Evolutionary conservation across 169 alveolate species (phyloP).

Genomic region (Eimeria brunetti): DNA sequence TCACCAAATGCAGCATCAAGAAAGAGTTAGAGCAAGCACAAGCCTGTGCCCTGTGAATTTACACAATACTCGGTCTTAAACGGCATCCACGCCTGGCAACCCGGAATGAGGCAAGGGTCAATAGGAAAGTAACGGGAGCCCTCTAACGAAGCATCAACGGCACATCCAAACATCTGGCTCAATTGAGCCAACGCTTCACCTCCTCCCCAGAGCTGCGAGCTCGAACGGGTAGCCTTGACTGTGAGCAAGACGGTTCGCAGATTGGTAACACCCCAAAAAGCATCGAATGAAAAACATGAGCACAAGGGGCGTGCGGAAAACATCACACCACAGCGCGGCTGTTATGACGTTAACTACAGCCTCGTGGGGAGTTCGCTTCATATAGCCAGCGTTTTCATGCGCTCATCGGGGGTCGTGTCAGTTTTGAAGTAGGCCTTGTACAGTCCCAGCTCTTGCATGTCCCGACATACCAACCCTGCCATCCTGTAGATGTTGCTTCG

Average conservation of each 20-base stretch:
- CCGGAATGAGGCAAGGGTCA: neutral
- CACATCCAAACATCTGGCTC: neutral
- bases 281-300: neutral
- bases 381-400: neutral
- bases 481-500: neutral
- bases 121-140: neutral
- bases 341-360: neutral
- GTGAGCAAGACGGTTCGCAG: neutral
- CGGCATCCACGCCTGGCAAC: neutral
- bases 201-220: neutral
- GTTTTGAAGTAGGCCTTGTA: neutral
- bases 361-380: neutral
- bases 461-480: neutral
- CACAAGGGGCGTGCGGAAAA: neutral
- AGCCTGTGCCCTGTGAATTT: neutral
- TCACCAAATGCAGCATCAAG: neutral
- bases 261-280: neutral
- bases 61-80: neutral
- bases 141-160: neutral
- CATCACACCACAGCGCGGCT: neutral
- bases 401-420: constrained; percentile 10
- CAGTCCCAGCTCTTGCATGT: neutral
- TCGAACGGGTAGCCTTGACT: neutral
- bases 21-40: neutral
- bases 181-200: neutral